These are phyloP conservation scores for Penicillium bovifimosum DNA, from an alignment of 495 filamentous ascomycete genomes.

Conservation along the genomic window DNA sequence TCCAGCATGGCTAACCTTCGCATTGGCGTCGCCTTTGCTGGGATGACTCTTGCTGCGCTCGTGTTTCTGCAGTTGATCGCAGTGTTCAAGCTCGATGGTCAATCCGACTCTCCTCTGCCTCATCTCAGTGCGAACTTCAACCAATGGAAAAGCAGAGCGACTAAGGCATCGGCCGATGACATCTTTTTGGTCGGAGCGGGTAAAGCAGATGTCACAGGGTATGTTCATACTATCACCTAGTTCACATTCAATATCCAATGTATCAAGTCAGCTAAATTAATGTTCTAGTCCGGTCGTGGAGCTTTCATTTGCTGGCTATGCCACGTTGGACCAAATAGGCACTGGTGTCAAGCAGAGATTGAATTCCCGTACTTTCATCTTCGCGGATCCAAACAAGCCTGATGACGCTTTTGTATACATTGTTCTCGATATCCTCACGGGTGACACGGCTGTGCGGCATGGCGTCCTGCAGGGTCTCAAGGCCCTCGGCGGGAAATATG, in stretches of 20 bases:
- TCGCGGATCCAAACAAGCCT: constrained; percentile 61
- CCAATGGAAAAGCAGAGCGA: constrained; percentile 21
- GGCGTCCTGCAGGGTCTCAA: constrained; percentile 72
- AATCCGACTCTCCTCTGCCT: constrained; percentile 11
- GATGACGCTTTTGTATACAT: constrained; percentile 80
- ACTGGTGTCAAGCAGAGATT: constrained; percentile 84
- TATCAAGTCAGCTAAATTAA: background rate
- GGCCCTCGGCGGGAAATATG: constrained; percentile 61
- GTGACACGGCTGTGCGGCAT: constrained; percentile 85
- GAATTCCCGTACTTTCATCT: constrained; percentile 86
- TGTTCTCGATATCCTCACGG: constrained; percentile 80
- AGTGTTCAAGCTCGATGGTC: constrained; percentile 12
- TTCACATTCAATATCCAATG: background rate
- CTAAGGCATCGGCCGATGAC: constrained; percentile 28
- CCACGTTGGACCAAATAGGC: constrained; percentile 77
- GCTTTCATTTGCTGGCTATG: constrained; percentile 90
- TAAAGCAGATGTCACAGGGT: constrained; percentile 93
- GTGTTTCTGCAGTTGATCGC: constrained; percentile 30
- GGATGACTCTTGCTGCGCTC: constrained; percentile 21
- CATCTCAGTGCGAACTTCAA: constrained; percentile 17
- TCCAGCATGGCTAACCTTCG: constrained; percentile 29
- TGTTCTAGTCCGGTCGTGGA: constrained; percentile 68
- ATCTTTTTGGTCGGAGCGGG: constrained; percentile 84
- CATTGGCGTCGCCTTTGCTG: constrained; percentile 21
- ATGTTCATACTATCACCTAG: constrained; percentile 8